phyloP scores from a whole-genome alignment of 306 rosid genomes.

The Gastrolobium bilobum region DNA sequence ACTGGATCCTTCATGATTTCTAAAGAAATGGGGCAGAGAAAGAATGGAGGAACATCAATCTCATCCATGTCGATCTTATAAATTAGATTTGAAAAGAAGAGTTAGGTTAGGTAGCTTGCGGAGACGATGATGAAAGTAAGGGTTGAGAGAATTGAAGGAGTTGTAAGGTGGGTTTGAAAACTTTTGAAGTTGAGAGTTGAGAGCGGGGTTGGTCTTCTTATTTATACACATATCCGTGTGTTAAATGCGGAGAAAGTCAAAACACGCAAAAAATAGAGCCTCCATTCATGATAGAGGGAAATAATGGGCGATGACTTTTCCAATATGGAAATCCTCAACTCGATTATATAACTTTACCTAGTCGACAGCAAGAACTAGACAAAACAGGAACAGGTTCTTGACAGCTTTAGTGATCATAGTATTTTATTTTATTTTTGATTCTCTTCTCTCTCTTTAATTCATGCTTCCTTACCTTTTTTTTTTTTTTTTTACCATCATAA shows the following conservation, averaged over 20 bases:
- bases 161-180: constrained; percentile 51
- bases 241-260: constrained; percentile 58
- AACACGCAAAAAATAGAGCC: constrained; percentile 57
- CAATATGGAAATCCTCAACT: constrained; percentile 49
- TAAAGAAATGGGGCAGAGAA: constrained; percentile 84
- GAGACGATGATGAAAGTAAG: no score
- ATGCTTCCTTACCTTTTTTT: no score
- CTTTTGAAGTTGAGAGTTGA: constrained; percentile 19
- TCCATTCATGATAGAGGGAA: constrained; percentile 18
- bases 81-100: no score
- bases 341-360: no score
- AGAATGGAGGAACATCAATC: constrained; percentile 80
- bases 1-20: constrained; percentile 94
- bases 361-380: no score
- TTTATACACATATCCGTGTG: constrained; percentile 52
- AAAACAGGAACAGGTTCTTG: no score
- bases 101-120: no score
- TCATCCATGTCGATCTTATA: constrained; percentile 55
- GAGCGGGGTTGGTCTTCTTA: constrained; percentile 3
- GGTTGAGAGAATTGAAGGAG: background rate
- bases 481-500: no score
- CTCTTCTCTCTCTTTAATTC: no score
- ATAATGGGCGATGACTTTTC: constrained; percentile 53
- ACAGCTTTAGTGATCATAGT: no score
- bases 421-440: no score